Base-by-base conservation (phyloP, 169 alveolate species). In the Cryptosporidium andersoni region DNA sequence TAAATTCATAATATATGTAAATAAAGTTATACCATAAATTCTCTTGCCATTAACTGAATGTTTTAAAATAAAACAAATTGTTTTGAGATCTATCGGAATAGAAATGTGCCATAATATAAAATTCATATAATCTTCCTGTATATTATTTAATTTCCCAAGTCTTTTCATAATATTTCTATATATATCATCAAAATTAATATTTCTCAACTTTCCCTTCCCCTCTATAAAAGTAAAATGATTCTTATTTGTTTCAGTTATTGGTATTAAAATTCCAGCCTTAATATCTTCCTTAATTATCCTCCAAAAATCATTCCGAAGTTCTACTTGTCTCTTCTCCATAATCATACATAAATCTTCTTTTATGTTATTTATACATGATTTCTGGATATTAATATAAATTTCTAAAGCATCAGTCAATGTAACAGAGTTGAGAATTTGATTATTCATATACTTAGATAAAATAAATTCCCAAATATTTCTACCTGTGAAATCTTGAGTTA, bases 21-120 rank as follows among this genome's bases (percentile, higher is more conserved):
- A 74, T 68, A 74, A 58, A 25, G 55, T 68, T 58, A 74, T 58
- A 43, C 85, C 55, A 58, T 74, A 60, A 25, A 74, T 25, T 58
- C 55, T 5, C 16, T 36, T 48, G n/a, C 68, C 68, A 74, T 60
- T 39, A n/a, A 62, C 45, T 56, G 85, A 55, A 0, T 74, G 85
- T 58, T 62, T 74, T 16, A 74, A 68, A 47, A 74, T 52, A 58
- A 64, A 64, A 8, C 55, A 55, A 25, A 74, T 56, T 7, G 60
- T 51, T 43, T 42, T 42, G 39, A 43, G 67, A 9, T 74, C 67
- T 8, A 6, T 43, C 25, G 8, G 55, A 8, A 47, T 45, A 37
- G 67, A 56, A 14, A 74, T 25, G 43, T 74, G 85, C 39, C 40
- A 74, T 3, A 45, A 16, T 43, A 58, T 55, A 58, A 74, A 74